phyloP scores from a whole-genome alignment of 1,284 basidiomycete genomes.

The Ganoderma resinaceum region DNA sequence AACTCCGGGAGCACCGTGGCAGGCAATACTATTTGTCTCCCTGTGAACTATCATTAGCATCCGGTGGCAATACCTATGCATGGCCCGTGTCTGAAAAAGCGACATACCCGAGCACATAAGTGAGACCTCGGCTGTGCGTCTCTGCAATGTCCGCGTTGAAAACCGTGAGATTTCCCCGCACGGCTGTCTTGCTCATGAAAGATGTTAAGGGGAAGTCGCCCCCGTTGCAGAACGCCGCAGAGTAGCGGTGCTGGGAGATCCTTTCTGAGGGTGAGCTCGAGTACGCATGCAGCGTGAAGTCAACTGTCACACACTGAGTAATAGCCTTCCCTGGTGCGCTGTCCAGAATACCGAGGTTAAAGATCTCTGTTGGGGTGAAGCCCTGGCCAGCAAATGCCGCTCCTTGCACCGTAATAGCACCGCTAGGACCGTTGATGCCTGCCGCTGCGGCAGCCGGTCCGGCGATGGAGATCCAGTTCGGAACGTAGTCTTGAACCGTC shows the following conservation, averaged over 20 bases:
- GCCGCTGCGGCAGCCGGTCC: conserved; percentile 41
- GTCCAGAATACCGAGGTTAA: conserved; percentile 42
- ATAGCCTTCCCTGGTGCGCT: conserved; percentile 43
- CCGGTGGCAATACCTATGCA: neutral
- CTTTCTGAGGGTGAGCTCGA: conserved; percentile 39
- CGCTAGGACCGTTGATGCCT: conserved; percentile 33
- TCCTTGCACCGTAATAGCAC: conserved; percentile 55
- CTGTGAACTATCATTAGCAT: conserved; percentile 10
- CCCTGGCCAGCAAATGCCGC: conserved; percentile 59
- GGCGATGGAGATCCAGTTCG: conserved; percentile 50
- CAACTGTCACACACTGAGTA: conserved; percentile 35
- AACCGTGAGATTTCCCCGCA: conserved; percentile 61
- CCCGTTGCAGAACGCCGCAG: conserved; percentile 59
- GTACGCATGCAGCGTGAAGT: conserved; percentile 4
- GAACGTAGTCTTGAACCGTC: conserved; percentile 56
- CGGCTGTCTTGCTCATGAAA: conserved; percentile 65
- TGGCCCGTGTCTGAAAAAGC: neutral
- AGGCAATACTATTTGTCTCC: conserved; percentile 44
- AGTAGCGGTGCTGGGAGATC: conserved; percentile 70
- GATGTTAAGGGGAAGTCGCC: conserved; percentile 56
- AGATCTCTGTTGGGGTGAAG: conserved; percentile 64
- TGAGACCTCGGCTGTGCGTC: conserved; percentile 51
- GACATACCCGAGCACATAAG: conserved; percentile 64
- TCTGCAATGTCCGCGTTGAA: conserved; percentile 59
- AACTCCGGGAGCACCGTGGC: conserved; percentile 67